Conservation (phyloP, 768 basidiomycete species). For the Lentinula sp. region DNA sequence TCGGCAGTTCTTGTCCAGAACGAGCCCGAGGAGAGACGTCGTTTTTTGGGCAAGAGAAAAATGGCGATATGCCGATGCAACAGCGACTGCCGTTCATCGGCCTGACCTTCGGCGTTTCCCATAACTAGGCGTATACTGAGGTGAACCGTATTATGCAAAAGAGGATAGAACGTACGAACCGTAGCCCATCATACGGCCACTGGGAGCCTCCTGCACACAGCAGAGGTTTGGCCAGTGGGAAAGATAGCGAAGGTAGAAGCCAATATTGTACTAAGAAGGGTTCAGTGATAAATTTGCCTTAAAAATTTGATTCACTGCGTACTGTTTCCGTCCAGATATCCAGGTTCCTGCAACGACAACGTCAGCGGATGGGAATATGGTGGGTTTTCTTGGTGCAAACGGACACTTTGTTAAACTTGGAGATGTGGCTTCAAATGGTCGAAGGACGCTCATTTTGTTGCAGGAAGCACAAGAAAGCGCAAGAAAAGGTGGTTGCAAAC, state of each 20-base stretch:
- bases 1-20: too few relatives aligned
- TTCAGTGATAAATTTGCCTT: background rate
- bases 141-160: too few relatives aligned
- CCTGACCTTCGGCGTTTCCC: too few relatives aligned
- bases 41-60: too few relatives aligned
- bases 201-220: slow-evolving; percentile 61
- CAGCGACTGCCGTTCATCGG: too few relatives aligned
- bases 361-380: slow-evolving; percentile 1
- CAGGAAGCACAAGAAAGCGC: too few relatives aligned
- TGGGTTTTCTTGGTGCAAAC: slow-evolving; percentile 16
- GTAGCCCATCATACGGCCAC: too few relatives aligned
- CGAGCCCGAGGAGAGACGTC: too few relatives aligned
- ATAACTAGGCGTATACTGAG: too few relatives aligned
- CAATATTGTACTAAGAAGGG: slow-evolving; percentile 65
- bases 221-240: slow-evolving; percentile 91
- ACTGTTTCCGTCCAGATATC: slow-evolving; percentile 99
- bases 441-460: slow-evolving; percentile 67
- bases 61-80: too few relatives aligned
- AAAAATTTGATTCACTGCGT: slow-evolving; percentile 14
- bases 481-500: background rate
- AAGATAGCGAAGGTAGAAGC: slow-evolving; percentile 86
- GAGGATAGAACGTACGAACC: too few relatives aligned
- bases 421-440: slow-evolving; percentile 87
- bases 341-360: slow-evolving; percentile 57
- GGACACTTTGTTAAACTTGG: slow-evolving; percentile 89